Base-by-base conservation (phyloP, 495 filamentous ascomycete species). In the Talaromyces thailandensis region DNA sequence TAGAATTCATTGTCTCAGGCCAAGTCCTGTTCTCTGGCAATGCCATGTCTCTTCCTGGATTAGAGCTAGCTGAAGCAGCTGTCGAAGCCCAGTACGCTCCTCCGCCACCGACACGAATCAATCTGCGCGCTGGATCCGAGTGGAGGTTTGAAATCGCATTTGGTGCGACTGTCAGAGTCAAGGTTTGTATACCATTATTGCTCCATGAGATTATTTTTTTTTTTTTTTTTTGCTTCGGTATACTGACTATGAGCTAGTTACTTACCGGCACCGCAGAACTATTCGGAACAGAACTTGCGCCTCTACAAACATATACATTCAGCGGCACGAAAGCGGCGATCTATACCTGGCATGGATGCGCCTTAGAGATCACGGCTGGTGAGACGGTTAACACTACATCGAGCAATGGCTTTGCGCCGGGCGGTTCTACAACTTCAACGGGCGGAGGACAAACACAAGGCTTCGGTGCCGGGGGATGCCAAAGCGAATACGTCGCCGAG, bases 201-300 rank as follows among this genome's bases (percentile, higher is more conserved):
- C n/a, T n/a, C n/a, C n/a, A n/a, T n/a, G n/a, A n/a, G n/a, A n/a
- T n/a, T n/a, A n/a, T n/a, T n/a, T n/a, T n/a, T n/a, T n/a, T n/a
- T n/a, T n/a, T n/a, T n/a, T n/a, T n/a, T n/a, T n/a, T n/a, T n/a
- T n/a, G n/a, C n/a, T n/a, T n/a, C n/a, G n/a, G n/a, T n/a, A 31
- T 24, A 18, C 65, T 68, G 56, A 79, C 72, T 21, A 32, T 59
- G 65, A 51, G 50, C 28, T 66, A 88, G 82, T 81, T 99, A 23
- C 73, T 89, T 43, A 82, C 81, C 40, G 94, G 94, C 65, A 91
- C 86, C 12, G 95, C 95, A 45, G 94, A 99, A 79, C 84, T 95
- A 68, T 96, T 98, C 76, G 95, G 95, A 70, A 94, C 92, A 56
- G 93, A 98, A 75, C 88, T 99, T 61, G 91, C 92, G 12, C 81